These are phyloP conservation scores for Echinochloa phyllopogon DNA, from an alignment of 176 grass and related monocot species.

Conservation along the genomic window DNA sequence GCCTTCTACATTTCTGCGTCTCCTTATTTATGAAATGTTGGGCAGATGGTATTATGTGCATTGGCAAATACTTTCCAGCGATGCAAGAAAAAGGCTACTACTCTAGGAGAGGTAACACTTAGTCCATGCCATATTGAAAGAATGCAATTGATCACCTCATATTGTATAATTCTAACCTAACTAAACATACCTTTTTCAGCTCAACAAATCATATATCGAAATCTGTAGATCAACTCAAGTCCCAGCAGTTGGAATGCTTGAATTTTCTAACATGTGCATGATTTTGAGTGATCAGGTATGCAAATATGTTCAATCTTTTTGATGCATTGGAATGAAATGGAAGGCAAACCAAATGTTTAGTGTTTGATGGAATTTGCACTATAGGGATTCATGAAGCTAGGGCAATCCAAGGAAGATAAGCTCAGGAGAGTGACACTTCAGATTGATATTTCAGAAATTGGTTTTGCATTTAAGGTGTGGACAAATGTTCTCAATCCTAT, in stretches of 20 bases:
- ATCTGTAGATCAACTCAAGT: slow-evolving; percentile 89
- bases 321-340: slow-evolving; percentile 24
- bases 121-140: slow-evolving; percentile 13
- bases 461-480: slow-evolving; percentile 82
- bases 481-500: slow-evolving; percentile 26
- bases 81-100: slow-evolving; percentile 70
- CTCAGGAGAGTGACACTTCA: slow-evolving; percentile 72
- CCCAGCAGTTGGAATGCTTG: slow-evolving; percentile 70
- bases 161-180: slow-evolving; percentile 23
- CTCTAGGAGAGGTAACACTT: slow-evolving; percentile 72
- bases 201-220: slow-evolving; percentile 84
- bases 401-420: slow-evolving; percentile 77
- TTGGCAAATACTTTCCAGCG: slow-evolving; percentile 66
- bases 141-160: not conserved
- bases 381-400: slow-evolving; percentile 82
- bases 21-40: slow-evolving; percentile 20
- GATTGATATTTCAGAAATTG: slow-evolving; percentile 85
- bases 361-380: slow-evolving; percentile 39
- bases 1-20: not conserved
- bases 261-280: slow-evolving; percentile 91
- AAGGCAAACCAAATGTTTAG: slow-evolving; percentile 17
- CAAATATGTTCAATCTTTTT: slow-evolving; percentile 15
- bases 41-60: slow-evolving; percentile 75
- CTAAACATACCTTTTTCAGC: slow-evolving; percentile 48
- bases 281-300: slow-evolving; percentile 85